Evolutionary conservation across 176 grass and related monocot species (phyloP).

Genomic region (Oryza rufipogon): DNA sequence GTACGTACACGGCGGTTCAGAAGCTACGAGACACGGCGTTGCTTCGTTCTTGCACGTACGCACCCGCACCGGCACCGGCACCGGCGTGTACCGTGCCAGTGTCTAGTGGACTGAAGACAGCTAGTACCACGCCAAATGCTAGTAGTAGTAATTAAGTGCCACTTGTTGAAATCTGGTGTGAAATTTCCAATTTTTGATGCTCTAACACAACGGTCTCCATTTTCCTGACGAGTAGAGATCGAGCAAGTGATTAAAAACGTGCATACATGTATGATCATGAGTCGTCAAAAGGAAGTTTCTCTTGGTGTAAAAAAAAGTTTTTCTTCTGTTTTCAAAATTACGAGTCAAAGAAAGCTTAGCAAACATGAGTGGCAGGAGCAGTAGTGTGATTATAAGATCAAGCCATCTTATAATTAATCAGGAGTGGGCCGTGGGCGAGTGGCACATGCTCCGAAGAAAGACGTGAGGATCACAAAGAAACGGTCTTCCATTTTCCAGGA

Average conservation of each 20-base stretch:
- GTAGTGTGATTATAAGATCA: neutral
- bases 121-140: neutral
- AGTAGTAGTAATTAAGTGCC: neutral
- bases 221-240: neutral
- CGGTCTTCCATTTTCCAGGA: conserved; percentile 25
- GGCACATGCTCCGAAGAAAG: conserved; percentile 15
- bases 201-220: neutral
- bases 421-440: neutral
- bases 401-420: neutral
- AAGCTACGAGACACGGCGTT: neutral
- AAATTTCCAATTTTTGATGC: too few relatives aligned
- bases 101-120: conserved; percentile 17
- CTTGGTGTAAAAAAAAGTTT: neutral
- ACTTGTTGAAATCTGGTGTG: too few relatives aligned
- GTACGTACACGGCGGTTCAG: neutral
- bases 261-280: neutral
- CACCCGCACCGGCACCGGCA: neutral
- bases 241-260: neutral
- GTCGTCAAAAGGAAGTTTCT: too few relatives aligned
- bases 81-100: neutral
- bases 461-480: neutral
- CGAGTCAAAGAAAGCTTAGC: neutral
- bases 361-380: neutral
- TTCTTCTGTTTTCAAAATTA: neutral
- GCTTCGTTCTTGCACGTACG: conserved; percentile 15